Evolutionary conservation across 2,329 filamentous ascomycete genomes (phyloP).

Genomic region (Phaeosphaeria sp.): DNA sequence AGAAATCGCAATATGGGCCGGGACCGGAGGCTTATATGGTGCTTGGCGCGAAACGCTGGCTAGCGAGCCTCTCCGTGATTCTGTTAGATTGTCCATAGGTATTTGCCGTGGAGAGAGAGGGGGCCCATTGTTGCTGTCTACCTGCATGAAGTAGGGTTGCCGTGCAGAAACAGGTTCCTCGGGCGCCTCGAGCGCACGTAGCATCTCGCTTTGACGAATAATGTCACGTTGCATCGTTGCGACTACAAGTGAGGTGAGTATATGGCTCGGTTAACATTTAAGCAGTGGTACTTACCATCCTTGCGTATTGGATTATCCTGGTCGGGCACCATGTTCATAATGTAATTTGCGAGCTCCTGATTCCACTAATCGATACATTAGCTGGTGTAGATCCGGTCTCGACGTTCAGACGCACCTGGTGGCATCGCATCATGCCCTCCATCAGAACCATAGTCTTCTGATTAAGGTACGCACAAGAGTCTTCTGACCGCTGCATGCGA

Average conservation of each 20-base stretch:
- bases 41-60: slow-evolving; percentile 60
- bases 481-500: slow-evolving; percentile 81
- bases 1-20: slow-evolving; percentile 79
- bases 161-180: slow-evolving; percentile 70
- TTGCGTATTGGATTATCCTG: slow-evolving; percentile 79
- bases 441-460: slow-evolving; percentile 81
- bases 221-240: slow-evolving; percentile 67
- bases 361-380: slow-evolving; percentile 67
- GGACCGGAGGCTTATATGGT: slow-evolving; percentile 78
- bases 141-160: slow-evolving; percentile 52
- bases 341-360: slow-evolving; percentile 78
- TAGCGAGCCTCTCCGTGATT: slow-evolving; percentile 75
- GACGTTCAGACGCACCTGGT: slow-evolving; percentile 60
- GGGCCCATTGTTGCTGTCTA: slow-evolving; percentile 59
- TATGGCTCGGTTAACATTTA: slow-evolving; percentile 28
- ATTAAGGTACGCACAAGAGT: slow-evolving; percentile 78
- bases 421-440: slow-evolving; percentile 77
- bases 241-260: slow-evolving; percentile 44
- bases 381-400: slow-evolving; percentile 23
- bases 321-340: slow-evolving; percentile 76
- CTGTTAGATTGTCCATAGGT: slow-evolving; percentile 70
- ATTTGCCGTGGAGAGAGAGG: slow-evolving; percentile 88
- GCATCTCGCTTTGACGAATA: slow-evolving; percentile 64
- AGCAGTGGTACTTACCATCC: slow-evolving; percentile 69
- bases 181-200: slow-evolving; percentile 63